These are phyloP conservation scores for Iris macrosiphon DNA, from an alignment of 106 monocot species.

Conservation along the genomic window DNA sequence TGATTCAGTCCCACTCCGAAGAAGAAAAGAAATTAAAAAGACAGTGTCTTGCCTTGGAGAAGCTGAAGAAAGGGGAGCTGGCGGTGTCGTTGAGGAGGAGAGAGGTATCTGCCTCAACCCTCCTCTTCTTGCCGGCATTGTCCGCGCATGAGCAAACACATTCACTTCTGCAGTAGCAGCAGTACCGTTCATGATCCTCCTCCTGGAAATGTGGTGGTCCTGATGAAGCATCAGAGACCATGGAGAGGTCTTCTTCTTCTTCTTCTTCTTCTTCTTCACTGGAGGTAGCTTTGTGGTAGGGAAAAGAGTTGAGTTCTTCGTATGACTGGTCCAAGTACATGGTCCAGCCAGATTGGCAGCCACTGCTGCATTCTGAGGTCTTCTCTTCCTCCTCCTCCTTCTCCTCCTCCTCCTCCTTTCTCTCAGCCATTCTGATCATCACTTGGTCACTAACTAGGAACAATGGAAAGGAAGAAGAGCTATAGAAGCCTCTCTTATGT, in stretches of 20 bases:
- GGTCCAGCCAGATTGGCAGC: conserved; percentile 93
- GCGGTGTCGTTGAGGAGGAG: conserved; percentile 73
- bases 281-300: background rate
- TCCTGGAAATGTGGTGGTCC: conserved; percentile 63
- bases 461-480: background rate
- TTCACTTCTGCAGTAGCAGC: conserved; percentile 10
- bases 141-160: background rate
- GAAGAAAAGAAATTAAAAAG: too few relatives aligned
- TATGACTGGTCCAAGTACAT: conserved; percentile 57
- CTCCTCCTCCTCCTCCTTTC: conserved; percentile 21
- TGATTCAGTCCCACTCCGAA: too few relatives aligned
- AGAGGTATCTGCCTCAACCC: conserved; percentile 18
- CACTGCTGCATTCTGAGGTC: conserved; percentile 68
- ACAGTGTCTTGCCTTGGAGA: conserved; percentile 27
- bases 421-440: conserved; percentile 19
- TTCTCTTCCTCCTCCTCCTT: conserved; percentile 2
- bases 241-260: conserved; percentile 77
- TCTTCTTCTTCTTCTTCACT: conserved; percentile 28
- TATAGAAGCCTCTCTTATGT: too few relatives aligned
- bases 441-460: background rate
- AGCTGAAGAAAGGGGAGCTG: conserved; percentile 57
- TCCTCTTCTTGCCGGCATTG: conserved; percentile 39
- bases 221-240: conserved; percentile 97
- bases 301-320: too few relatives aligned
- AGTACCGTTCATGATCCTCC: conserved; percentile 12